Percentiles rank a stretch among this genome's conserved stretches.
Conservation (phyloP, 176 grass and related monocot genomes). For the Paspalum vaginatum region DNA sequence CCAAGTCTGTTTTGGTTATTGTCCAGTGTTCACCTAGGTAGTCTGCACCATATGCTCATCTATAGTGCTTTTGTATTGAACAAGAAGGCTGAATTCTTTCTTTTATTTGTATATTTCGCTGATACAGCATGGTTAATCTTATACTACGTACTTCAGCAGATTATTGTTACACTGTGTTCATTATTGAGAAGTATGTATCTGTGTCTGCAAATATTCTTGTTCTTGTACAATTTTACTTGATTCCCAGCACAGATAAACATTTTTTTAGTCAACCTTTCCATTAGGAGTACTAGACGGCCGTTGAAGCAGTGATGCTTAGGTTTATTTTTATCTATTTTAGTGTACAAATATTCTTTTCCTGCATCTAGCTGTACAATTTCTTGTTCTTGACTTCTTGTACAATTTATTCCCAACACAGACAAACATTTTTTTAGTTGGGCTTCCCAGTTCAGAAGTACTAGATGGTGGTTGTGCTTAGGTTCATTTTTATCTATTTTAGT, state of each 20-base stretch:
- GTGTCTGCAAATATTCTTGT: background rate
- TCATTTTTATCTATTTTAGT: background rate
- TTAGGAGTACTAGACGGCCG: background rate
- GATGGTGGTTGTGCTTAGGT: background rate
- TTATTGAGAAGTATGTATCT: background rate
- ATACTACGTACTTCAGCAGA: background rate
- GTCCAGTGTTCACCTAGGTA: background rate
- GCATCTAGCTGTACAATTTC: no score
- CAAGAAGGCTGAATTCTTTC: background rate
- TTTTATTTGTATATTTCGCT: conserved; percentile 2
- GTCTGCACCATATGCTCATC: background rate
- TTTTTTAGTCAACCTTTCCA: background rate
- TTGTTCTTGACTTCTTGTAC: background rate
- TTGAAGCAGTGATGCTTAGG: no score
- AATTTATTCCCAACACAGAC: background rate
- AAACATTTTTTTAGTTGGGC: background rate
- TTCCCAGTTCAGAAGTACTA: no score
- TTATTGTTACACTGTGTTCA: background rate
- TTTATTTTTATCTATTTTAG: no score
- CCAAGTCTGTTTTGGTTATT: background rate
- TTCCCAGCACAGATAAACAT: background rate
- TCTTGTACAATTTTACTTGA: background rate
- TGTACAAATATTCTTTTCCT: no score
- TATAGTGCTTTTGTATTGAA: conserved; percentile 1
- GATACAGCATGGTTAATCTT: conserved; percentile 2